Conservation (phyloP, 805 yeast species). For the Sugiyamaella smithiae region DNA sequence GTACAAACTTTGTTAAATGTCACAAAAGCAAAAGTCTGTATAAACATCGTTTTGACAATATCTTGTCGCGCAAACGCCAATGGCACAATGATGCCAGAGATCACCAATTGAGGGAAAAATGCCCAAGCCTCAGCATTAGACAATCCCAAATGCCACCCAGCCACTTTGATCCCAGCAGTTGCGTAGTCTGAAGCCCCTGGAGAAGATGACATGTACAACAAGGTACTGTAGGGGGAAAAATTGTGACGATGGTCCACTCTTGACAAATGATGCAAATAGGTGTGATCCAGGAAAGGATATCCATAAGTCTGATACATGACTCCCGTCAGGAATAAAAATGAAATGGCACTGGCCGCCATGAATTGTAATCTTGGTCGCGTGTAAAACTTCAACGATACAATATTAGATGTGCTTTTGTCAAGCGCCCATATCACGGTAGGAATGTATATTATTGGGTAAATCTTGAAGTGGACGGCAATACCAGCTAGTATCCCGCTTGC, state of each 20-base stretch:
- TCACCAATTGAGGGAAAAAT: slow-evolving; percentile 74
- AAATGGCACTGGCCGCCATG: slow-evolving; percentile 38
- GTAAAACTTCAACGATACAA: slow-evolving; percentile 28
- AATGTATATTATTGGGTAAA: slow-evolving; percentile 85
- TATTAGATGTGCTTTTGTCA: slow-evolving; percentile 21
- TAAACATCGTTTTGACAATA: slow-evolving; percentile 55
- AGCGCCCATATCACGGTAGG: slow-evolving; percentile 62
- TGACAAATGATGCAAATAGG: slow-evolving; percentile 78
- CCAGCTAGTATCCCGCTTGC: slow-evolving; percentile 56
- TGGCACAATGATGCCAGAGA: slow-evolving; percentile 63
- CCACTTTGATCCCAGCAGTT: slow-evolving; percentile 26
- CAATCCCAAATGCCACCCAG: slow-evolving; percentile 73
- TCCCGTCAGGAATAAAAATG: slow-evolving; percentile 49
- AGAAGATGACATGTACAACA: slow-evolving; percentile 45
- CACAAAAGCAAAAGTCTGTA: slow-evolving; percentile 77
- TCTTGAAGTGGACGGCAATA: slow-evolving; percentile 79
- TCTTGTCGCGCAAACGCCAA: slow-evolving; percentile 42
- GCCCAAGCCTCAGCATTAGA: slow-evolving; percentile 55
- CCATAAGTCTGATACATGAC: slow-evolving; percentile 73
- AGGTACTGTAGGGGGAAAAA: slow-evolving; percentile 80
- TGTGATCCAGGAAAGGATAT: slow-evolving; percentile 65
- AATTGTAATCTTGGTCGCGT: slow-evolving; percentile 45
- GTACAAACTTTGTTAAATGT: slow-evolving; percentile 82
- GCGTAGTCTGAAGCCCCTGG: slow-evolving; percentile 22
- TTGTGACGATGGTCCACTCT: slow-evolving; percentile 94